Conservation (phyloP, 805 yeast genomes). For the Pichia gijzeniarum region DNA sequence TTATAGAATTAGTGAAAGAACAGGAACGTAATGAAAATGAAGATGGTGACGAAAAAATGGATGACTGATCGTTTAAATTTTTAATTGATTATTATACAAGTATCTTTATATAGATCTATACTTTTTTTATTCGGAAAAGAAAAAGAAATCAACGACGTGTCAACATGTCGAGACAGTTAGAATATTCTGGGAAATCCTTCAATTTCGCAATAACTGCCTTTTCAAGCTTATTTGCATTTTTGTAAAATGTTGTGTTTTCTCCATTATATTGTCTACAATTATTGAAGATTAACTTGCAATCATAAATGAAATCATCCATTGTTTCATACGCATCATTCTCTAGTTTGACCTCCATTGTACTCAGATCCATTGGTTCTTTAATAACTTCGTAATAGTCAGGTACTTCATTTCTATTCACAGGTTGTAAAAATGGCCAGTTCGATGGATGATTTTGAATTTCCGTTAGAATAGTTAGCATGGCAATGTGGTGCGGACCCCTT, state of each 20-base stretch:
- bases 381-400: slow-evolving; percentile 95
- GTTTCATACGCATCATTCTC: slow-evolving; percentile 88
- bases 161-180: slow-evolving; percentile 62
- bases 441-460: slow-evolving; percentile 93
- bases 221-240: slow-evolving; percentile 90
- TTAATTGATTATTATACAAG: slow-evolving; percentile 2
- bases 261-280: slow-evolving; percentile 92
- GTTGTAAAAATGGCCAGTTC: slow-evolving; percentile 95
- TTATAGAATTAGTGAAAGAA: slow-evolving; percentile 71
- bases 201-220: slow-evolving; percentile 78
- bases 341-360: slow-evolving; percentile 89
- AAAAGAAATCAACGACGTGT: slow-evolving; percentile 14
- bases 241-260: slow-evolving; percentile 90
- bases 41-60: slow-evolving; percentile 28
- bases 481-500: slow-evolving; percentile 89
- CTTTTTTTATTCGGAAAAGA: too few relatives aligned
- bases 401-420: slow-evolving; percentile 90
- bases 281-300: slow-evolving; percentile 76
- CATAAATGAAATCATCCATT: slow-evolving; percentile 88
- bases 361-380: slow-evolving; percentile 95
- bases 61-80: slow-evolving; percentile 1
- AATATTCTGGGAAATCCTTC: slow-evolving; percentile 87
- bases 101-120: background rate
- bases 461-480: slow-evolving; percentile 80
- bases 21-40: slow-evolving; percentile 34